These are phyloP conservation scores for Malus sylvestris DNA, from an alignment of 306 rosid species.

Conservation along the genomic window DNA sequence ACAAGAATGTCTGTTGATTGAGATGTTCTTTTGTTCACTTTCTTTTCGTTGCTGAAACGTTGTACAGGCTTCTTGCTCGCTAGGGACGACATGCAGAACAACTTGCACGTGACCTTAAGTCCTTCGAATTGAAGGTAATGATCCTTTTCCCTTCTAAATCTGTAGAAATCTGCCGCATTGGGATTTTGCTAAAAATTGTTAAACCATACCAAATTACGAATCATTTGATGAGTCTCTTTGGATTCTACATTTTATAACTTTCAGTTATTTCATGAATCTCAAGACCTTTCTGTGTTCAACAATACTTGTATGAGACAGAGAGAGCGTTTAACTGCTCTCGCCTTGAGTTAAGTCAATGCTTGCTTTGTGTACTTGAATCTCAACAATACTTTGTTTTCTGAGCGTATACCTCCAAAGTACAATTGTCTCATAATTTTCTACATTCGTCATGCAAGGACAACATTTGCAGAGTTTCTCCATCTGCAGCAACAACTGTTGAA, in stretches of 20 bases:
- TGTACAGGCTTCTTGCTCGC: constrained; percentile 84
- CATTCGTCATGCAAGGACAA: constrained; percentile 47
- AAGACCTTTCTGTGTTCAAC: background rate
- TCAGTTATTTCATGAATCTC: background rate
- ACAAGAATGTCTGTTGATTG: too few relatives aligned
- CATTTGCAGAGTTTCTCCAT: constrained; percentile 97
- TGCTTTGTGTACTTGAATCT: background rate
- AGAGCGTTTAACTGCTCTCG: background rate
- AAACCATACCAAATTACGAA: background rate
- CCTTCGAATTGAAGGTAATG: constrained; percentile 83
- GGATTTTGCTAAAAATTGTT: background rate
- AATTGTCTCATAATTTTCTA: background rate
- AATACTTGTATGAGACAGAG: background rate
- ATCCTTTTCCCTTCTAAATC: background rate
- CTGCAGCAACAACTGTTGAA: constrained; percentile 86
- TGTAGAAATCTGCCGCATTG: background rate
- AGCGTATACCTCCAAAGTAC: background rate
- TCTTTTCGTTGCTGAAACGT: background rate
- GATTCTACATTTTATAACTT: background rate
- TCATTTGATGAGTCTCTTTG: background rate
- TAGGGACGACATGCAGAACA: constrained; percentile 97
- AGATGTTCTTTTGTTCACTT: too few relatives aligned
- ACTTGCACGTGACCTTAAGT: constrained; percentile 94
- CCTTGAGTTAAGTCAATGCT: background rate
- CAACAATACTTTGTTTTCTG: background rate